Base-by-base conservation (phyloP, 305 asterid species). In the Nicotiana rustica region DNA sequence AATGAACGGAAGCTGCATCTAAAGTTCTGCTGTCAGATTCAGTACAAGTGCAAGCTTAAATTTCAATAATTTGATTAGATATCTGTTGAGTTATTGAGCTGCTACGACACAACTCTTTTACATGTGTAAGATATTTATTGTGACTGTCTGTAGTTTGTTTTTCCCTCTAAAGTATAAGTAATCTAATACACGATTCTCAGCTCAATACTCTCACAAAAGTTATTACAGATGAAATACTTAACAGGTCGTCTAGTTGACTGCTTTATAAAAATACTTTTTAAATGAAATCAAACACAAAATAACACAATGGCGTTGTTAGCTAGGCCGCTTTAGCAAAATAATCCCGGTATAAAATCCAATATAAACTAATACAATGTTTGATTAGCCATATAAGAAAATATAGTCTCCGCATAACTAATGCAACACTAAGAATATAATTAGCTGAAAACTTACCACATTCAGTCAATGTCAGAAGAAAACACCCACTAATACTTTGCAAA, bases 1-100 rank as follows among this genome's bases (percentile, higher is more conserved):
- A 80, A 31, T 83, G 83, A 83, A 77, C 9, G 33, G 56, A 68
- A 4, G 33, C 77, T 9, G 0, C 75, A 67, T 67, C 52, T 35
- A 4, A 17, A 35, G 4, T 47, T 10, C 55, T 47, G 55, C 10
- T 47, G 3, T 47, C 12, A 47, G 12, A 47, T 47, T 47, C 10
- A 47, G 4, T 49, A 2, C 1, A 49, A 49, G 57, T 9, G 57
- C 1, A 49, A 12, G 57, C 57, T 49, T 49, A 5, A 49, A 49
- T 9, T 49, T 49, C 0, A 9, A 5, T 49, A 49, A 49, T 0
- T 49, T 49, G 17, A 49, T 2, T 49, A 49, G 57, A 49, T 49
- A 49, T 49, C 15, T 49, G 15, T 49, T 49, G 15, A 49, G 15
- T 49, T 13, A 49, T 49, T 10, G 3, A 49, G 57, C 55, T 49